Conservation (phyloP, 768 basidiomycete genomes). For the Boletus rubescentipes region DNA sequence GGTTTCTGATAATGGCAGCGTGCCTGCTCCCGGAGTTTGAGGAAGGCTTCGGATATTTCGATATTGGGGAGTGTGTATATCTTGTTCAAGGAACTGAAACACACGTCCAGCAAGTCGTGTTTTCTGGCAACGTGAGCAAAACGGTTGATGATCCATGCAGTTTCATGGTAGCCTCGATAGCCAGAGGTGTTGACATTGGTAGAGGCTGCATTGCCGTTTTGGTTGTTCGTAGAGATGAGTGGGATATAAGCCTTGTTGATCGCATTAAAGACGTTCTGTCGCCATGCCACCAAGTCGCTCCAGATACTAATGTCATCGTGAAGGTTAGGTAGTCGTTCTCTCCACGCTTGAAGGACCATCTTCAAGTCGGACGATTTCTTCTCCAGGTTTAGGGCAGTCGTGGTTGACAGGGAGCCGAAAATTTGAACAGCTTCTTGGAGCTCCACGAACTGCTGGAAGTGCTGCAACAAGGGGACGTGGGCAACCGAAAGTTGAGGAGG, state of each 20-base stretch:
- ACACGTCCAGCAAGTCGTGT: conserved; percentile 94
- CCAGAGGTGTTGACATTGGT: conserved; percentile 79
- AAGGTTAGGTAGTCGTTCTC: conserved; percentile 91
- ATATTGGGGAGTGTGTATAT: conserved; percentile 99
- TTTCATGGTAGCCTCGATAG: conserved; percentile 97
- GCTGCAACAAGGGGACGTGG: conserved; percentile 91
- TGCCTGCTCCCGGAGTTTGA: conserved; percentile 97
- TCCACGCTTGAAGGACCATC: conserved; percentile 94
- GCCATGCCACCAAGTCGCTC: conserved; percentile 99
- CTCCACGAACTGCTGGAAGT: conserved; percentile 99
- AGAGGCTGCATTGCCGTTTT: conserved; percentile 48
- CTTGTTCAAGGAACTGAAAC: conserved; percentile 90
- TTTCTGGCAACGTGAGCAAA: conserved; percentile 98
- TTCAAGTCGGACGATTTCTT: conserved; percentile 95
- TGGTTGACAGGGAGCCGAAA: conserved; percentile 84
- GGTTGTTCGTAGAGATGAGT: conserved; percentile 64
- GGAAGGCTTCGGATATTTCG: conserved; percentile 98
- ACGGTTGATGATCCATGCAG: conserved; percentile 99
- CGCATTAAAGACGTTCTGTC: conserved; percentile 96
- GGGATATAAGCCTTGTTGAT: conserved; percentile 97
- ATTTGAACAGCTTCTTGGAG: conserved; percentile 94
- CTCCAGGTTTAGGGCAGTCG: conserved; percentile 86
- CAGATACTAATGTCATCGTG: conserved; percentile 98
- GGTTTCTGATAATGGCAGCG: conserved; percentile 97
- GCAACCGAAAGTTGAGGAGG: conserved; percentile 86